Percentiles rank a stretch among this genome's conserved stretches.
These are phyloP conservation scores for Xerocomus nothofagi DNA, from an alignment of 1,284 basidiomycete genomes.

Conservation along the genomic window DNA sequence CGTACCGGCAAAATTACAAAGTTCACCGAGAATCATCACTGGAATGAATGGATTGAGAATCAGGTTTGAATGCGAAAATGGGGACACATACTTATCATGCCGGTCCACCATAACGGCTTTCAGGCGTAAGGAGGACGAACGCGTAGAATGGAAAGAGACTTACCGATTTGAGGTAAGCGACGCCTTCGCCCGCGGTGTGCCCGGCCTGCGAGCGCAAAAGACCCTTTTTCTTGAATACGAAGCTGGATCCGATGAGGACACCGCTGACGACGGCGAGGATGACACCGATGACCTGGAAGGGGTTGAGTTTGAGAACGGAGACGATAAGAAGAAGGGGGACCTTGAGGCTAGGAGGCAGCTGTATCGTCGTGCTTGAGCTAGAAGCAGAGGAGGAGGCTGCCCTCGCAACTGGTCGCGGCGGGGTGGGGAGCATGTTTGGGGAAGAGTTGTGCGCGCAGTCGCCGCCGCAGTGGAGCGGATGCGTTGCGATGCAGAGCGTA, in stretches of 20 bases:
- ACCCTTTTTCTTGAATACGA: constrained; percentile 97
- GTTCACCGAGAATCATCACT: constrained; percentile 82
- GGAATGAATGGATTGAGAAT: constrained; percentile 7
- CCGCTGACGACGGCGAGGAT: constrained; percentile 84
- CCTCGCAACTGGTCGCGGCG: constrained; percentile 15
- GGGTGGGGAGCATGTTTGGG: constrained; percentile 21
- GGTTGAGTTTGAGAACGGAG: constrained; percentile 1
- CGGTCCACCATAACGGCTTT: constrained; percentile 82
- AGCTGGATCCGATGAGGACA: constrained; percentile 89
- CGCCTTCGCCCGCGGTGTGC: constrained; percentile 83
- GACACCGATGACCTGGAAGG: constrained; percentile 66
- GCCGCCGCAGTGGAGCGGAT: constrained; percentile 2
- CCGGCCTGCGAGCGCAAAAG: constrained; percentile 70
- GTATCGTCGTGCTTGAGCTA: constrained; percentile 19
- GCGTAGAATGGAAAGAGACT: constrained; percentile 32
- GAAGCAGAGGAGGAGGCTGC: constrained; percentile 31
- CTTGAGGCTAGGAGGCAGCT: constrained; percentile 37
- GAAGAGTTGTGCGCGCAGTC: constrained; percentile 11
- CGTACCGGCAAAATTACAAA: constrained; percentile 82
- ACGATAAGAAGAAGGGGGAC: constrained; percentile 14
- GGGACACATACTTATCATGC: constrained; percentile 62
- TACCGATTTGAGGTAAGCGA: constrained; percentile 91
- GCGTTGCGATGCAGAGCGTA: constrained; percentile 16
- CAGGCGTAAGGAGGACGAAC: constrained; percentile 1
- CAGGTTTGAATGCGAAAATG: neutral